Base-by-base conservation (phyloP, 2,329 filamentous ascomycete genomes). In the Arthrobotrys conoides region DNA sequence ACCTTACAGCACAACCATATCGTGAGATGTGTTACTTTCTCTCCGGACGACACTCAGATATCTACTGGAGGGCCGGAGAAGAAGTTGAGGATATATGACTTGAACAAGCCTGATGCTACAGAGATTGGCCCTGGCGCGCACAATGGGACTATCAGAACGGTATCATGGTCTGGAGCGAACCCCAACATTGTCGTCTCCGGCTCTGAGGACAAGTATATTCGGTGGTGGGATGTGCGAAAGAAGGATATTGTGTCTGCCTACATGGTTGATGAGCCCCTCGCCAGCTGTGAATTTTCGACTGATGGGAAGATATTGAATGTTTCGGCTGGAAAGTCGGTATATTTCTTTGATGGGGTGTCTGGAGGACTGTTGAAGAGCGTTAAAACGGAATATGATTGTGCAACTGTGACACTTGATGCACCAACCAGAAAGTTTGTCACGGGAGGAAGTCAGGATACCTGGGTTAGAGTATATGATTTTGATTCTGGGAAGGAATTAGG, bases 31-130 rank as follows among this genome's bases (percentile, higher is more conserved):
- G 90, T 98, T 80, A 94, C 96, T 10, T 98, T 97, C 82, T 92
- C 93, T 1, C 90, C 92, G 51, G 92, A 95, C 82, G 89, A 91
- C 68, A 92, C 92, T n/a, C 91, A 97, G 71, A 87, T 99, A 30
- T 96, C 95, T 5, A 98, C 96, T 0, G 96, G 95, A 38, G 96
- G 96, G 27, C 93, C 93, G 86, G 96, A 99, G 86, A 98, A 97
- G 88, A 97, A 96, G 85, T 89, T 99, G 66, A 93, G 95, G 67
- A 91, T 99, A 80, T 99, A 96, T 83, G 95, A 98, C 82, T 87
- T 99, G 16, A 72, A 90, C 90, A 16, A 89, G 90, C 77, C 87
- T 88, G 48, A 85, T 85, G 33, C 68, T 79, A 96, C 94, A 83
- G 96, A 98, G 84, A 95, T 99, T 81, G 96, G 94, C 20, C 88